These are phyloP conservation scores for Yamadazyma sp. DNA, from an alignment of 805 yeast species.

Conservation along the genomic window DNA sequence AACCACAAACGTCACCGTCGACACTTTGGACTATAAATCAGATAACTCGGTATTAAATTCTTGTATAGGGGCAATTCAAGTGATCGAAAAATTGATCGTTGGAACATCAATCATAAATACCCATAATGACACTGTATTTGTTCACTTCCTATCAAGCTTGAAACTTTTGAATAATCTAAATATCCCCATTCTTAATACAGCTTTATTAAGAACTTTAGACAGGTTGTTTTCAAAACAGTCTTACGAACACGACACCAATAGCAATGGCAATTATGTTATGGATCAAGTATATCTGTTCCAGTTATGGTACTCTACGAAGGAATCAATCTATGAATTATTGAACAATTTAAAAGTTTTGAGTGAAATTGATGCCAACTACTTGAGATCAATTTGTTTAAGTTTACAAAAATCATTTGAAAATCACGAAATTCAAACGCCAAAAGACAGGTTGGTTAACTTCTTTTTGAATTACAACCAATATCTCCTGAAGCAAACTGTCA, in stretches of 20 bases:
- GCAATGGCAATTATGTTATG: slow-evolving; percentile 9
- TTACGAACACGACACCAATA: slow-evolving; percentile 13
- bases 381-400: slow-evolving; percentile 33
- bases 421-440: slow-evolving; percentile 40
- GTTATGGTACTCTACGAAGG: slow-evolving; percentile 37
- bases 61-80: slow-evolving; percentile 38
- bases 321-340: slow-evolving; percentile 41
- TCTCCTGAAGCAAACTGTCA: slow-evolving; percentile 36
- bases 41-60: slow-evolving; percentile 18
- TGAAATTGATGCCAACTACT: slow-evolving; percentile 27
- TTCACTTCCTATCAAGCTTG: slow-evolving; percentile 30
- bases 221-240: slow-evolving; percentile 33
- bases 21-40: slow-evolving; percentile 2
- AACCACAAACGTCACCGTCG: slow-evolving; percentile 9
- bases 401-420: slow-evolving; percentile 28
- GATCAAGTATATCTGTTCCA: slow-evolving; percentile 33
- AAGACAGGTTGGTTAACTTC: slow-evolving; percentile 39
- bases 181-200: slow-evolving; percentile 36
- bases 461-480: slow-evolving; percentile 34
- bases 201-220: slow-evolving; percentile 38
- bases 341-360: slow-evolving; percentile 19
- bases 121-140: slow-evolving; percentile 16
- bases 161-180: slow-evolving; percentile 30
- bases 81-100: slow-evolving; percentile 26
- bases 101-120: slow-evolving; percentile 18